Evolutionary conservation across 2,329 filamentous ascomycete genomes (phyloP).

Genomic region (Pseudogymnoascus sp.): DNA sequence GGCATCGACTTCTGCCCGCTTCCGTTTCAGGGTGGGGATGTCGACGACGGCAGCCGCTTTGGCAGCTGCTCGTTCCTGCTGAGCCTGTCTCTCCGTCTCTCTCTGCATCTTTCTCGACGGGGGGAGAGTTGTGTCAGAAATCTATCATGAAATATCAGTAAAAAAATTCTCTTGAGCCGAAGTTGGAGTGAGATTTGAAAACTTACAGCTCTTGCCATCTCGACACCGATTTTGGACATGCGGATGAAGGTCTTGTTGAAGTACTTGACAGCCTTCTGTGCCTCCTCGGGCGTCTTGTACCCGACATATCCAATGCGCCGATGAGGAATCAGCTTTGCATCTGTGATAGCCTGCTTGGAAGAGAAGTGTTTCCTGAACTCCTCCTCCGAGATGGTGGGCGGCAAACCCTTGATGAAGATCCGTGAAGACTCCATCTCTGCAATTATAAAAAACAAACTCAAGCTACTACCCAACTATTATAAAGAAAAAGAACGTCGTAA

Average conservation of each 20-base stretch:
- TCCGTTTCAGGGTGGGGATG: constrained; percentile 53
- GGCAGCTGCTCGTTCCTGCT: constrained; percentile 17
- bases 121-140: constrained; percentile 31
- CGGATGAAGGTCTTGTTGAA: constrained; percentile 94
- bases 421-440: constrained; percentile 45
- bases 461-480: background rate
- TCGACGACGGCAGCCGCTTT: constrained; percentile 31
- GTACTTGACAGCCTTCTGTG: constrained; percentile 77
- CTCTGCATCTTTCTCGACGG: constrained; percentile 32
- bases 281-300: constrained; percentile 75
- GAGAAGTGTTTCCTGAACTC: constrained; percentile 88
- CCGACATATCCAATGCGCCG: constrained; percentile 93
- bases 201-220: constrained; percentile 74
- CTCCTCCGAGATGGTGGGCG: constrained; percentile 74
- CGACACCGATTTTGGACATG: constrained; percentile 88
- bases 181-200: background rate
- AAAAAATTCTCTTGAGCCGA: background rate
- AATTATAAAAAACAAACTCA: background rate
- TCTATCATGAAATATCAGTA: constrained; percentile 17
- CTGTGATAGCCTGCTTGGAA: constrained; percentile 67
- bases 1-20: constrained; percentile 49
- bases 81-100: constrained; percentile 26
- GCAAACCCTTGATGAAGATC: constrained; percentile 74
- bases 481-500: constrained; percentile 8
- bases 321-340: constrained; percentile 83